A percentile compares a stretch with the other conserved stretches of the same genome.
Evolutionary conservation across 176 grass and related monocot species (phyloP).

Genomic region (Juncus effusus): DNA sequence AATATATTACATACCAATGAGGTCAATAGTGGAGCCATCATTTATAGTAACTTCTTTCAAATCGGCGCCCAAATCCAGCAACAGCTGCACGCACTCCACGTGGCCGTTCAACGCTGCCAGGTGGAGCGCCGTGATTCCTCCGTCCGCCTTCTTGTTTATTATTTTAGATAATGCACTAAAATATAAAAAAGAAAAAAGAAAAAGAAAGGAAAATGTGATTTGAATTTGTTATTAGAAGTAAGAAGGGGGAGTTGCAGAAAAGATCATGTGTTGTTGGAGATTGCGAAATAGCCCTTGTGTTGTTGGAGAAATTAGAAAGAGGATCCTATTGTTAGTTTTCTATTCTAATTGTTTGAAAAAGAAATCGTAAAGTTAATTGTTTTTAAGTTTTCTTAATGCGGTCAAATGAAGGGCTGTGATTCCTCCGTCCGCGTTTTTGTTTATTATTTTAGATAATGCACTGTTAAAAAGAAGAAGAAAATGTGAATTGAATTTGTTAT

Average conservation of each 20-base stretch:
- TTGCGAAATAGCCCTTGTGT: too few relatives aligned
- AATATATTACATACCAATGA: conserved; percentile 59
- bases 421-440: conserved; percentile 81
- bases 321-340: too few relatives aligned
- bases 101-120: conserved; percentile 83
- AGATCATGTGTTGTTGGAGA: too few relatives aligned
- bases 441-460: conserved; percentile 55
- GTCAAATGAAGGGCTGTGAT: conserved; percentile 84
- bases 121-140: conserved; percentile 83
- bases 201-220: conserved; percentile 10
- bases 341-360: too few relatives aligned
- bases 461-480: conserved; percentile 30
- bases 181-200: conserved; percentile 28
- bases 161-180: conserved; percentile 56
- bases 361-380: too few relatives aligned
- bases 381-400: conserved; percentile 31
- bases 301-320: too few relatives aligned
- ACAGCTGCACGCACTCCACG: conserved; percentile 69
- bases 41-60: conserved; percentile 73
- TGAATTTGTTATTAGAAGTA: conserved; percentile 27
- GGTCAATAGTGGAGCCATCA: conserved; percentile 97
- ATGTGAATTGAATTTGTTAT: conserved; percentile 30
- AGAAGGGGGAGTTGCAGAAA: neutral
- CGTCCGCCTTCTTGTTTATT: conserved; percentile 79
- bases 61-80: conserved; percentile 88